Base-by-base conservation (phyloP, 371 early-diverging fungal species). In the Mortierella sp. region DNA sequence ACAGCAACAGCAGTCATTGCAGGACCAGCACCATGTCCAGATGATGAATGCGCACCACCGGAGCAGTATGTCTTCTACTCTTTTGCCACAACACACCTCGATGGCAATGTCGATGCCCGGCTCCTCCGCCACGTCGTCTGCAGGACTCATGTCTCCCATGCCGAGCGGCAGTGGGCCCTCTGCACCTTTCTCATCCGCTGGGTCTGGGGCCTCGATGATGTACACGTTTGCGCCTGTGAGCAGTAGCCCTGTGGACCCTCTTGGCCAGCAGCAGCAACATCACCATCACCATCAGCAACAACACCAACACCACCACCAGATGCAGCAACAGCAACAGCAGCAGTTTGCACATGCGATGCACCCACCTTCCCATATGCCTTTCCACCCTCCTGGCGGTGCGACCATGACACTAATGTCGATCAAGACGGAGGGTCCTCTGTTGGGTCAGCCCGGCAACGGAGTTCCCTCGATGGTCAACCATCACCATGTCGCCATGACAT, bases 331-430 rank as follows among this genome's bases (percentile, higher is more conserved):
- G 31, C 53, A 53, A 16, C 64, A 71, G 40, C 71, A 74, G n/a
- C 68, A 68, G 48, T 47, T 34, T 70, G 64, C 50, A 52, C 16
- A 68, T 43, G 26, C 39, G 22, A 41, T 19, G 24, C 70, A 76
- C 11, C 43, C 70, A 34, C 61, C 61, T 22, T 61, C 61, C 22
- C 61, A 61, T 61, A 34, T 22, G 61, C 47, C 50, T 19, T 47
- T 58, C n/a, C 70, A 61, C 47, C 70, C 29, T 26, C 24, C 69
- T n/a, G 69, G 71, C 19, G 53, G 70, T 29, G 50, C 70, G 10
- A 76, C 74, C 53, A 81, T 77, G 45, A 81, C 71, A 13, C 45
- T 77, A 39, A 52, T 71, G 13, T 77, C 82, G 26, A 74, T 77
- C 47, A 81, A 53, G 66, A 66, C 77, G 13, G 74, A 77, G 37